These are phyloP conservation scores for Takashimella koratensis DNA, from an alignment of 1,284 basidiomycete species.

Conservation along the genomic window DNA sequence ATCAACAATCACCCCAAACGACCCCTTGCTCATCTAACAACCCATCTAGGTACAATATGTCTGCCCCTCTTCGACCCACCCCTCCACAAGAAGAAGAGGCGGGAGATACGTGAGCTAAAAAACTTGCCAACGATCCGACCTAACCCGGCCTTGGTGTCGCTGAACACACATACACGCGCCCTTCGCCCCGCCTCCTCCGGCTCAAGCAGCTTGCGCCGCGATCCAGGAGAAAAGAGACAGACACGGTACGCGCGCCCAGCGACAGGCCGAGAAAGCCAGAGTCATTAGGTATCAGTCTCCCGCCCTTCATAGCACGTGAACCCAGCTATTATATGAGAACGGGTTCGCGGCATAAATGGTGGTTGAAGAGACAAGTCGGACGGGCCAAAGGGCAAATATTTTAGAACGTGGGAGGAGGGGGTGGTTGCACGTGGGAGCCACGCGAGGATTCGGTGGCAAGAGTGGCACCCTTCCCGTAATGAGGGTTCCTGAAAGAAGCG, in stretches of 20 bases:
- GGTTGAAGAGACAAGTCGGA: no score
- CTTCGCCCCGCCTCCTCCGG: no score
- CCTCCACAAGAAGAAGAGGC: slow-evolving; percentile 41
- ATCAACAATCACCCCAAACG: no score
- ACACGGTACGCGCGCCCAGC: background rate
- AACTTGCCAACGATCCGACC: background rate
- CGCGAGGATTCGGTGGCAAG: no score
- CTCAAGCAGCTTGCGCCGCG: background rate
- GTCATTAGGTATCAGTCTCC: background rate
- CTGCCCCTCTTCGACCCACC: slow-evolving; percentile 48
- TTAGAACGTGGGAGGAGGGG: no score
- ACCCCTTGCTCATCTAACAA: no score
- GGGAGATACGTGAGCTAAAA: slow-evolving; percentile 47
- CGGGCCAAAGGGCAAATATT: no score
- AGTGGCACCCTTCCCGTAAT: no score
- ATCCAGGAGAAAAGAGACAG: background rate
- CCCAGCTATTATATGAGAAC: background rate
- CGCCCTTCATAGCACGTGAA: background rate
- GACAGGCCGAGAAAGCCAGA: background rate
- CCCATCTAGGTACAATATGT: no score
- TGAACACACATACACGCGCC: no score
- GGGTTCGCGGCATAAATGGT: background rate
- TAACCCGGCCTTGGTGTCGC: background rate
- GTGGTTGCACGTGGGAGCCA: no score
- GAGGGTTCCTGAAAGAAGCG: no score